Base-by-base conservation (phyloP, 805 yeast genomes). In the Wickerhamiella azyma region DNA sequence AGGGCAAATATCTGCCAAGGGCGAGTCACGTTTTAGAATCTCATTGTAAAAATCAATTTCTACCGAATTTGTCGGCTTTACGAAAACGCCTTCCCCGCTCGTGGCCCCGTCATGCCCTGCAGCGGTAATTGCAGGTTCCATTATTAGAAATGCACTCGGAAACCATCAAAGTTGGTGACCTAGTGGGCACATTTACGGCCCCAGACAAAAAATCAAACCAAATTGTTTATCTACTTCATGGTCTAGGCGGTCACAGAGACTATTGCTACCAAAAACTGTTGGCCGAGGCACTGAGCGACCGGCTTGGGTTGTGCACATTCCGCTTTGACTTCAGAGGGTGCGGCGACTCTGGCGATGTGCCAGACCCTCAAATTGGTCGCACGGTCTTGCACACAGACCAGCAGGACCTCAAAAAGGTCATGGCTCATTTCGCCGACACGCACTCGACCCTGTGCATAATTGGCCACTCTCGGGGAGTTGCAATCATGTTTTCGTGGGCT, bases 71-170 rank as follows among this genome's bases (percentile, higher is more conserved):
- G 88, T 68, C 0, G 79, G 78, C 61, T 92, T 89, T 47, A 84
- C 74, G 53, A 88, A 81, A 13, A 89, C 64, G 7, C 75, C 63
- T 0, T 86, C 94, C 36, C 73, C 74, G 6, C 61, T 70, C 51
- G 77, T 77, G 2, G 81, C 74, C 0, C 95, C 97, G 5, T 71
- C 83, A 57, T 89, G 98, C 5, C 98, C 98, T 0, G 96, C 97
- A 2, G 92, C 97, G 62, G 78, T 81, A 57, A 82, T 84, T 46
- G 60, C 61, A 2, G 47, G 49, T 21, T 30, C 41, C 41, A 48
- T 38, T 14, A 19, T 9, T 17, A 17, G 24, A 35, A 35, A 17
- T 17, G 37, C 24, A 35, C n/a, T 19, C 37, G 10, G 13, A 16
- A 14, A 10, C 10, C 39, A 33, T 41, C 32, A 21, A 32, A 17